phyloP scores from a whole-genome alignment of 345 rosid species.

The Salix koriyanagi region DNA sequence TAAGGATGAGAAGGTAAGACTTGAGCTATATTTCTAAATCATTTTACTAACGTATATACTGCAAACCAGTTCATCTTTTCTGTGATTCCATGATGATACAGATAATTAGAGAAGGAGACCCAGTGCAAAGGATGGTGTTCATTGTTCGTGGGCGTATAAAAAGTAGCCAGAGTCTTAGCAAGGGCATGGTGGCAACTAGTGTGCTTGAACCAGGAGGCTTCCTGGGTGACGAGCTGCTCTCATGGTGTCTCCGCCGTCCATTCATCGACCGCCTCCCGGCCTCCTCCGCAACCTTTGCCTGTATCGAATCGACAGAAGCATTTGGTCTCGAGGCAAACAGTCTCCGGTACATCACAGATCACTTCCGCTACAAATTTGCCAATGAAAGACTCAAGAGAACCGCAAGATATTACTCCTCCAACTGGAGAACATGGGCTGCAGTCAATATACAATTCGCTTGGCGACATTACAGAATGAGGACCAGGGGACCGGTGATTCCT shows the following conservation, averaged over 20 bases:
- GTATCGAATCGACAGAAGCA: conserved; percentile 59
- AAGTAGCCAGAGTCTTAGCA: conserved; percentile 68
- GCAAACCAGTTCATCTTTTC: background rate
- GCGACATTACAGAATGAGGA: conserved; percentile 61
- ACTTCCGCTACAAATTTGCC: conserved; percentile 75
- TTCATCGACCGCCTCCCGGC: conserved; percentile 79
- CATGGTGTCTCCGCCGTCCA: conserved; percentile 93
- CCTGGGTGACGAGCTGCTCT: conserved; percentile 84
- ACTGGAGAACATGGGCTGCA: conserved; percentile 95
- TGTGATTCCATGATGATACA: conserved; percentile 11
- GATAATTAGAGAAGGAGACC: conserved; percentile 96
- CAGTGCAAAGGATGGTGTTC: conserved; percentile 74
- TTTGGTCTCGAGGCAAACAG: conserved; percentile 54
- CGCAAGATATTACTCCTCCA: conserved; percentile 82
- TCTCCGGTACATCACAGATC: conserved; percentile 77
- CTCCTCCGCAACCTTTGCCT: conserved; percentile 75
- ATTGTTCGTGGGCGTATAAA: conserved; percentile 53
- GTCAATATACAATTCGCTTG: conserved; percentile 79
- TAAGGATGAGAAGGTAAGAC: conserved; percentile 72
- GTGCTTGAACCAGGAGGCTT: conserved; percentile 72
- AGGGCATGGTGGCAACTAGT: conserved; percentile 64
- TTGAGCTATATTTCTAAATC: background rate
- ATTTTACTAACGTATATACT: background rate
- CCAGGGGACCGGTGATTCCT: conserved; percentile 44
- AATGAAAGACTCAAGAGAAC: conserved; percentile 71